Percentiles rank a stretch among this genome's conserved stretches.
Evolutionary conservation across 169 alveolate species (phyloP).

Genomic region (Besnoitia besnoiti): DNA sequence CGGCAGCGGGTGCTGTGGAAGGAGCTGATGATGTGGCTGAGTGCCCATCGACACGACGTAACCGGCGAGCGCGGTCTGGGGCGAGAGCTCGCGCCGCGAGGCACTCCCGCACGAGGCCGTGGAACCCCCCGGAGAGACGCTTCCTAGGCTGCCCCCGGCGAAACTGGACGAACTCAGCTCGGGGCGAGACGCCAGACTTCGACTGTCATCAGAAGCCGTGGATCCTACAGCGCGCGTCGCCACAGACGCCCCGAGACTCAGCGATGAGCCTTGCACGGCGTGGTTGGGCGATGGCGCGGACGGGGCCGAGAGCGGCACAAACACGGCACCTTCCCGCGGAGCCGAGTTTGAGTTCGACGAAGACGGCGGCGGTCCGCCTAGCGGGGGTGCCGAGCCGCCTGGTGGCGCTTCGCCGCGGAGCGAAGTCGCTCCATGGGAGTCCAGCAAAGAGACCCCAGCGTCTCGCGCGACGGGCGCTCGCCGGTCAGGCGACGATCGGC

Average conservation of each 20-base stretch:
- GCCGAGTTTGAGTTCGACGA: neutral
- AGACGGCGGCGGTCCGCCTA: neutral
- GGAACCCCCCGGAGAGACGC: neutral
- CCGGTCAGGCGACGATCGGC: neutral
- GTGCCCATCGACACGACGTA: neutral
- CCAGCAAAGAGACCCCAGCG: neutral
- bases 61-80: neutral
- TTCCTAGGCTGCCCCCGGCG: neutral
- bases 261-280: neutral
- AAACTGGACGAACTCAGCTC: neutral
- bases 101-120: neutral
- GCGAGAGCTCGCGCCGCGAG: neutral
- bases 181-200: neutral
- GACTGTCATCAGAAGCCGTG: neutral
- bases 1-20: neutral
- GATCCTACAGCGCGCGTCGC: no score
- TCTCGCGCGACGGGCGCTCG: neutral
- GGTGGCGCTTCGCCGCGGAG: neutral
- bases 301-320: neutral
- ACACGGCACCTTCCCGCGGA: neutral
- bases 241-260: neutral
- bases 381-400: neutral
- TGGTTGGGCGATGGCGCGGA: neutral
- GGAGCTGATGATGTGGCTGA: neutral
- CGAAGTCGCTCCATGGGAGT: neutral